Percentiles rank a stretch among this genome's conserved stretches.
phyloP scores from a whole-genome alignment of 2,329 filamentous ascomycete genomes.

The Trichocomaceae sp. region DNA sequence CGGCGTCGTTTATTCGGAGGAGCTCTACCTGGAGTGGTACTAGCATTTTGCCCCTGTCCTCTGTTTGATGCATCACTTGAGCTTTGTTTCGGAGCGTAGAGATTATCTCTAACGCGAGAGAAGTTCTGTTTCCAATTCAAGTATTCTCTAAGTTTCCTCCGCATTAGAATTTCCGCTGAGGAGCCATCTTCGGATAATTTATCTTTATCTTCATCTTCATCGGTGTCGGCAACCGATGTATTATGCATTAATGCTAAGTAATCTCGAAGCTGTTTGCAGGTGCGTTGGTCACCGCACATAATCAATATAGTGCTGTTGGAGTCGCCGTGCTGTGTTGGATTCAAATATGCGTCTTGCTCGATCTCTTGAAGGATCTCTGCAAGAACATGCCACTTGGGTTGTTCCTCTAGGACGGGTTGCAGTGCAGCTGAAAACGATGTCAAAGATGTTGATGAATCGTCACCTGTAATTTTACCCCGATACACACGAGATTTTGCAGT shows the following conservation, averaged over 20 bases:
- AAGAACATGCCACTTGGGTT: slow-evolving; percentile 86
- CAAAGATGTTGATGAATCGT: slow-evolving; percentile 44
- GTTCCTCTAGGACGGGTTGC: slow-evolving; percentile 78
- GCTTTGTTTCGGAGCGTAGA: slow-evolving; percentile 27
- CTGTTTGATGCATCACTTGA: slow-evolving; percentile 20
- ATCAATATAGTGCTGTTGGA: slow-evolving; percentile 89
- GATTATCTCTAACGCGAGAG: slow-evolving; percentile 62
- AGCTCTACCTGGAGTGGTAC: slow-evolving; percentile 51
- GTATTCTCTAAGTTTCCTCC: slow-evolving; percentile 77
- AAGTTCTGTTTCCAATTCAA: slow-evolving; percentile 87
- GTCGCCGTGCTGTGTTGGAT: slow-evolving; percentile 67
- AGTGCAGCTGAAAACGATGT: slow-evolving; percentile 54
- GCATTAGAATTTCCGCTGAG: slow-evolving; percentile 83
- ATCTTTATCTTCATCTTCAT: slow-evolving; percentile 28
- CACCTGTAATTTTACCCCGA: slow-evolving; percentile 60
- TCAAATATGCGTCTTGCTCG: slow-evolving; percentile 80
- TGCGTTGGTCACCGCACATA: slow-evolving; percentile 86
- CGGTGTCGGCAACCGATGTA: slow-evolving; percentile 34
- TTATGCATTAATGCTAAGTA: slow-evolving; percentile 88
- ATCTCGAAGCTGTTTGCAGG: slow-evolving; percentile 80
- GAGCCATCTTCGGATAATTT: slow-evolving; percentile 48
- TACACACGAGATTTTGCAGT: slow-evolving; percentile 86
- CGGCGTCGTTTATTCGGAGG: slow-evolving; percentile 82
- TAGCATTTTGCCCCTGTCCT: slow-evolving; percentile 17
- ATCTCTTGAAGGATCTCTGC: slow-evolving; percentile 92